Evolutionary conservation across 345 rosid species (phyloP).

Genomic region (Toxicodendron radicans): DNA sequence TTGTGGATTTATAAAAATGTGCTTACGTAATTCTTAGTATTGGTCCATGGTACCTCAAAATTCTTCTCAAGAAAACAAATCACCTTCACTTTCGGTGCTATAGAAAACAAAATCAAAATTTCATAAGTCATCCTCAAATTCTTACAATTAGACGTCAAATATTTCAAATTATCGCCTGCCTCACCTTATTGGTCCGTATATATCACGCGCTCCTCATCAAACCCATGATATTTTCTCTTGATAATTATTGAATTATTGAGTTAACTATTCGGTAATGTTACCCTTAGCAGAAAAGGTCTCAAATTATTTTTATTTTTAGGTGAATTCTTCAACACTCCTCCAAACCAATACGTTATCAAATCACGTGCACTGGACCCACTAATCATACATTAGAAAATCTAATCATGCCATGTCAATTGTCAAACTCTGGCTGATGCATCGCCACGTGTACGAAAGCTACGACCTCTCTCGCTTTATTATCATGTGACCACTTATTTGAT

Average conservation of each 20-base stretch:
- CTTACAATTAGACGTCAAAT: no score
- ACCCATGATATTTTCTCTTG: no score
- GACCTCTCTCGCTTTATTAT: background rate
- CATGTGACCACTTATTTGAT: background rate
- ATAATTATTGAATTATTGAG: no score
- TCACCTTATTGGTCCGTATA: background rate
- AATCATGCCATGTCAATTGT: slow-evolving; percentile 10
- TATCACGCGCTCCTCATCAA: background rate
- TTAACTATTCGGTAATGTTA: no score
- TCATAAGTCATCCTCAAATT: background rate
- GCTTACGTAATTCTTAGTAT: no score
- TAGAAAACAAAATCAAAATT: background rate
- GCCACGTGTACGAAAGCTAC: slow-evolving; percentile 33
- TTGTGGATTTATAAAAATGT: no score
- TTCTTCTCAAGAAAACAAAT: background rate
- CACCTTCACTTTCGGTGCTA: slow-evolving; percentile 8
- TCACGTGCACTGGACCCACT: slow-evolving; percentile 25
- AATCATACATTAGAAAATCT: slow-evolving; percentile 29
- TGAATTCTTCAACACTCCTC: background rate
- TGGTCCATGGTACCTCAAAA: background rate
- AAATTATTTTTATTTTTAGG: background rate
- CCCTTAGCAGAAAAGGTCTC: background rate
- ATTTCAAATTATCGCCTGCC: background rate
- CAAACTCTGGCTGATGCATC: slow-evolving; percentile 13
- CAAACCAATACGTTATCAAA: background rate